These are phyloP conservation scores for Anthracocystis walkeri DNA, from an alignment of 1,284 basidiomycete genomes.

Conservation along the genomic window DNA sequence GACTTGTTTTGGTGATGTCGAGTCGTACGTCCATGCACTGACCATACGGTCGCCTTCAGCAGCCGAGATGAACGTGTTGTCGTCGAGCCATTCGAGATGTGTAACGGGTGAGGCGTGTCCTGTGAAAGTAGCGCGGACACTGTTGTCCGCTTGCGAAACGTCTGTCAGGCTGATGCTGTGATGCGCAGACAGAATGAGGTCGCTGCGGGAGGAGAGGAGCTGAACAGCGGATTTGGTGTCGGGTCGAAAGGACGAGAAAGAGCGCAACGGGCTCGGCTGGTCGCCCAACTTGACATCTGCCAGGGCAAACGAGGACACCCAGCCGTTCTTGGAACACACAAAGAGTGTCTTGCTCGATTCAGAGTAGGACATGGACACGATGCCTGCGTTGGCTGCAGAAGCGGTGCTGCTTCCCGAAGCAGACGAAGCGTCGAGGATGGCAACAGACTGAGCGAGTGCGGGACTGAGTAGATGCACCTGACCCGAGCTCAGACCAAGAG, in stretches of 20 bases:
- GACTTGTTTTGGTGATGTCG: conserved; percentile 32
- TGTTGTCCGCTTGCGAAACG: conserved; percentile 15
- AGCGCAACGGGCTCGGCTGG: conserved; percentile 19
- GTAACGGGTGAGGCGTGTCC: conserved; percentile 64
- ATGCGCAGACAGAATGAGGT: conserved; percentile 52
- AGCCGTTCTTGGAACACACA: conserved; percentile 54
- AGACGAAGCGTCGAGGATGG: conserved; percentile 53
- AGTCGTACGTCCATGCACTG: conserved; percentile 75
- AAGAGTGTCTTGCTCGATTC: conserved; percentile 36
- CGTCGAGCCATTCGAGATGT: conserved; percentile 57
- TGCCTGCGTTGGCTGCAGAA: conserved; percentile 39
- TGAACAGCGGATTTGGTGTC: conserved; percentile 48
- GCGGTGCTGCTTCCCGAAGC: conserved; percentile 52
- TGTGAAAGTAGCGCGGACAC: conserved; percentile 41
- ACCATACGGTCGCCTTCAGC: conserved; percentile 82
- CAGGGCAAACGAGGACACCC: conserved; percentile 47
- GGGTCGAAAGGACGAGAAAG: conserved; percentile 46
- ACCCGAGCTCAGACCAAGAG: conserved; percentile 60
- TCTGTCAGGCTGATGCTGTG: conserved; percentile 55
- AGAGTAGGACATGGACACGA: conserved; percentile 48
- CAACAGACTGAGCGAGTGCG: conserved; percentile 55
- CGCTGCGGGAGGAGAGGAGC: conserved; percentile 27
- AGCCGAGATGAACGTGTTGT: conserved; percentile 75
- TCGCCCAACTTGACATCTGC: conserved; percentile 42
- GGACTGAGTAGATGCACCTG: conserved; percentile 60